Evolutionary conservation across 495 filamentous ascomycete genomes (phyloP).

Genomic region (Aspergillus kassunensis): DNA sequence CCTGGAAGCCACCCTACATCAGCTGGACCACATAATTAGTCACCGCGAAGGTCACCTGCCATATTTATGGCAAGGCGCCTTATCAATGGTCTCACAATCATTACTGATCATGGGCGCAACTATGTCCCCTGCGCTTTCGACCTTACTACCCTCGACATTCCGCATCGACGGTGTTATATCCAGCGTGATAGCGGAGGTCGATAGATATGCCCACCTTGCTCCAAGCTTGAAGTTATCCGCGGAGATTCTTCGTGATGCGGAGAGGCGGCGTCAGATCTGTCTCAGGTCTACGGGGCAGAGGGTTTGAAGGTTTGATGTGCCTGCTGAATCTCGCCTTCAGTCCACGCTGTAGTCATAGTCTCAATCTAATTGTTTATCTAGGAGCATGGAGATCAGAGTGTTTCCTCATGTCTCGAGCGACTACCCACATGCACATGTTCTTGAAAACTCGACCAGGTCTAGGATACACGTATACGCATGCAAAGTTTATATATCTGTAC

Average conservation of each 20-base stretch:
- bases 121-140: slow-evolving; percentile 69
- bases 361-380: too few species aligned
- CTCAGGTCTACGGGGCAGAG: slow-evolving; percentile 20
- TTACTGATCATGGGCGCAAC: slow-evolving; percentile 79
- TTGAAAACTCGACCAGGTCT: too few species aligned
- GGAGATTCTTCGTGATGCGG: slow-evolving; percentile 76
- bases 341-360: too few species aligned
- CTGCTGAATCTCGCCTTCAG: too few species aligned
- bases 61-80: slow-evolving; percentile 81
- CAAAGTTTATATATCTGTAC: neutral
- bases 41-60: slow-evolving; percentile 83
- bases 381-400: too few species aligned
- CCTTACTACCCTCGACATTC: slow-evolving; percentile 58
- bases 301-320: neutral
- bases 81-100: slow-evolving; percentile 77
- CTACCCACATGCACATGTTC: too few species aligned
- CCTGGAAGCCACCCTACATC: slow-evolving; percentile 74
- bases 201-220: slow-evolving; percentile 67
- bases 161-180: slow-evolving; percentile 71
- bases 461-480: neutral
- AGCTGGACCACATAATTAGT: slow-evolving; percentile 72
- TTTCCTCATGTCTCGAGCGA: too few species aligned
- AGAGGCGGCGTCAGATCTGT: slow-evolving; percentile 55
- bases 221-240: slow-evolving; percentile 68
- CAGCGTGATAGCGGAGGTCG: slow-evolving; percentile 67